phyloP scores from a whole-genome alignment of 2,329 filamentous ascomycete species.

The Pseudogymnoascus sp. region DNA sequence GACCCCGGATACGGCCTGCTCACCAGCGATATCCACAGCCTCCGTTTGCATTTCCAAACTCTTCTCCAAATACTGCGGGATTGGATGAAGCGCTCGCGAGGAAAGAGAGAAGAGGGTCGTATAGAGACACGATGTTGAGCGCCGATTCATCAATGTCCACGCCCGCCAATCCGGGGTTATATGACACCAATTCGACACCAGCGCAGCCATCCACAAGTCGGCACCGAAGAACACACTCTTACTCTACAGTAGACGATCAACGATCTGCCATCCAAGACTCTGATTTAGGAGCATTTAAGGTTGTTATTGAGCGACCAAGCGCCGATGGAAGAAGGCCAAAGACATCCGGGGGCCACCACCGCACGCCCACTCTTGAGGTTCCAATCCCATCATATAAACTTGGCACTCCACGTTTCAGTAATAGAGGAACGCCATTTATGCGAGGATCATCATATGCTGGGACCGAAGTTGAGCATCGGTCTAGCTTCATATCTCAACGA shows the following conservation, averaged over 20 bases:
- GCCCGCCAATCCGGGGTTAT: constrained; percentile 29
- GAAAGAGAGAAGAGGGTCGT: constrained; percentile 22
- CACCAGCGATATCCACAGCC: constrained; percentile 57
- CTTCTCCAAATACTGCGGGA: constrained; percentile 53
- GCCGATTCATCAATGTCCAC: constrained; percentile 18
- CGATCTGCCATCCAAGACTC: constrained; percentile 41
- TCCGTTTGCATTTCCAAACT: constrained; percentile 53
- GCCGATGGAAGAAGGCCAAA: constrained; percentile 50
- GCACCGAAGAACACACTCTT: constrained; percentile 64
- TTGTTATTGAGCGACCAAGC: constrained; percentile 69
- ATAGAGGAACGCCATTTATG: constrained; percentile 67
- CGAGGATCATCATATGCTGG: constrained; percentile 76
- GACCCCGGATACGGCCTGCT: constrained; percentile 55
- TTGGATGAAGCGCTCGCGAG: constrained; percentile 40
- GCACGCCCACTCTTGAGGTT: constrained; percentile 57
- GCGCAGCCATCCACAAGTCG: constrained; percentile 21
- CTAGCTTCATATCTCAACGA: constrained; percentile 17
- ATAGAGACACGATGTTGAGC: constrained; percentile 27
- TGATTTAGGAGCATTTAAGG: constrained; percentile 66
- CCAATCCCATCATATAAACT: constrained; percentile 79
- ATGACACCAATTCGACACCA: constrained; percentile 11
- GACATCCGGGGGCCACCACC: constrained; percentile 41
- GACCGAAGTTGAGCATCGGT: constrained; percentile 60
- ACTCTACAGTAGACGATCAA: constrained; percentile 69
- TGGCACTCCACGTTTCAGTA: constrained; percentile 74